phyloP scores from a whole-genome alignment of 257 asterid genomes.

The Primulina tabacum region DNA sequence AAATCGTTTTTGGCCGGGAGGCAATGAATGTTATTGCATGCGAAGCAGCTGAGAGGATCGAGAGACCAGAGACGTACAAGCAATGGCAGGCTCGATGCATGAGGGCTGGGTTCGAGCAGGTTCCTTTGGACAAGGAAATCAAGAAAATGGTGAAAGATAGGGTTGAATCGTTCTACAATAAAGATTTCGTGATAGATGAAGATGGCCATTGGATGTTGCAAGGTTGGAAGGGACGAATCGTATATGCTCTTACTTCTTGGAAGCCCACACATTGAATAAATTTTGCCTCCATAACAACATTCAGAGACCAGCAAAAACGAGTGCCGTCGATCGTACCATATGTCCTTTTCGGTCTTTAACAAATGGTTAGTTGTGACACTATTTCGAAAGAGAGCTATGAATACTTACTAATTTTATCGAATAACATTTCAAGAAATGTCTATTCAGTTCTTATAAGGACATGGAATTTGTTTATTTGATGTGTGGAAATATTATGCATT shows the following conservation, averaged over 20 bases:
- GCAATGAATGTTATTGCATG: slow-evolving; percentile 55
- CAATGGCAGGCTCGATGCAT: slow-evolving; percentile 56
- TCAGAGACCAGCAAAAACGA: not conserved
- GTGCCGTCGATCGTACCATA: not conserved
- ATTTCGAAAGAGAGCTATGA: not conserved
- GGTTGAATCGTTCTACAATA: slow-evolving; percentile 35
- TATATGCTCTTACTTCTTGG: slow-evolving; percentile 48
- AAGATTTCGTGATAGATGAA: slow-evolving; percentile 48
- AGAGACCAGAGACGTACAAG: slow-evolving; percentile 62
- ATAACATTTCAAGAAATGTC: not conserved
- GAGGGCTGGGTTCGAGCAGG: slow-evolving; percentile 51
- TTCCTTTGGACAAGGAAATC: slow-evolving; percentile 43
- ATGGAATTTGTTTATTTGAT: not conserved
- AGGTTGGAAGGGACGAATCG: slow-evolving; percentile 61
- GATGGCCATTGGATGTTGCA: slow-evolving; percentile 57
- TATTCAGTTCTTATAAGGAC: not conserved
- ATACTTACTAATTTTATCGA: too few relatives aligned
- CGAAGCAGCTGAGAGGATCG: slow-evolving; percentile 47
- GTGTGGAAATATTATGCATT: not conserved
- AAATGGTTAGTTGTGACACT: not conserved
- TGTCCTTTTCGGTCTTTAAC: not conserved
- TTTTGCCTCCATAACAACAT: not conserved
- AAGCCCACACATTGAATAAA: slow-evolving; percentile 32
- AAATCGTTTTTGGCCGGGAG: slow-evolving; percentile 40
- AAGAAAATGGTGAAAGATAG: slow-evolving; percentile 29